Conservation (phyloP, 75 land plant genomes). For the Pinus taeda region DNA sequence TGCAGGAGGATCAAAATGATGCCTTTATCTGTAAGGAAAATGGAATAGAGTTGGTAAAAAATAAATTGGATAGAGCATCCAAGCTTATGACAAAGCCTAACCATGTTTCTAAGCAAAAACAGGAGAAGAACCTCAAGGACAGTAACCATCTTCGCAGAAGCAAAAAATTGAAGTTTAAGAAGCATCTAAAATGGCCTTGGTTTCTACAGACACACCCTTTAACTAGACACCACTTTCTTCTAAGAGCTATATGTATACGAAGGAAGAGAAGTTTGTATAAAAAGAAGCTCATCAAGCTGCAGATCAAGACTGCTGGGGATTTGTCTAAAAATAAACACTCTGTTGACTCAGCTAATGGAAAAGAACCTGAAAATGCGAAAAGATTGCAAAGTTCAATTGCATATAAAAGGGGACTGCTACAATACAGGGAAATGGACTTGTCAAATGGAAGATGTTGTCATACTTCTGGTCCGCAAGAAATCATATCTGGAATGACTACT, state of each 20-base stretch:
- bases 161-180: not conserved
- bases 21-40: not conserved
- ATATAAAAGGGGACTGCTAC: not conserved
- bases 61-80: not conserved
- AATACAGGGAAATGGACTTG: not conserved
- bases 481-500: not conserved
- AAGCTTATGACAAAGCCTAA: not conserved
- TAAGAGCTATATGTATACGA: not conserved
- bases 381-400: not conserved
- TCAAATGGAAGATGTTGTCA: not conserved
- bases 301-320: not conserved
- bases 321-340: not conserved
- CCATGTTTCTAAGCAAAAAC: not conserved
- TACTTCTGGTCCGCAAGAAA: not conserved
- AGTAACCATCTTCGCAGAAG: not conserved
- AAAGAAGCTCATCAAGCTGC: slow-evolving; percentile 1
- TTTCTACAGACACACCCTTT: not conserved
- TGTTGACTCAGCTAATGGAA: not conserved
- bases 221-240: slow-evolving; percentile 2
- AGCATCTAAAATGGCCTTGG: not conserved
- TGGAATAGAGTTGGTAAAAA: not conserved
- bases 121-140: not conserved
- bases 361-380: not conserved
- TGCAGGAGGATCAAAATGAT: slow-evolving; percentile 4
- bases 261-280: not conserved